Evolutionary conservation across 73 alveolate species (phyloP), one percentile per base, ranked within the genome.

Genomic region (Paramecium bursaria): DNA sequence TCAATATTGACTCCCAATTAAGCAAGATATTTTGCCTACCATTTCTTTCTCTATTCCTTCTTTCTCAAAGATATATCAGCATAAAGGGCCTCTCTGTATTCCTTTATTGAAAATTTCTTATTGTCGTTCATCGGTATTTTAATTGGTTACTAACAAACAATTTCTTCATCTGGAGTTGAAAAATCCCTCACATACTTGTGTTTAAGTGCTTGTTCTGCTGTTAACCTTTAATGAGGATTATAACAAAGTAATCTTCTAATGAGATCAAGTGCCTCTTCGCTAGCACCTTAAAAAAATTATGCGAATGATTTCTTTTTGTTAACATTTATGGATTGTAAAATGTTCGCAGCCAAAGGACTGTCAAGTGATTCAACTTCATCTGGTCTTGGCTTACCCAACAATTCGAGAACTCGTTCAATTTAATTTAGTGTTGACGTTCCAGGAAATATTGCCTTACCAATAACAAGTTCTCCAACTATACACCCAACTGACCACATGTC

Each of bases 401-500:
- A 73, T 67, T 92, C 97, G 51, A 92, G 75, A 25, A 92, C 86
- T 74, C 93, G 73, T 47, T 92, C 93, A 33, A 92, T 48, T 85
- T 92, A 88, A 50, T 90, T 91, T 29, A 91, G 90, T 1, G 95
- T 91, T 2, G 93, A 82, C 0, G 95, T 91, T 25, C 97, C 97
- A 17, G 97, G 97, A 50, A 92, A 92, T 33, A 92, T 86, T 0
- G 97, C 94, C 46, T 91, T 91, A 1, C 97, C 97, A 17, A 85
- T 61, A 6, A 92, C 61, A 15, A 92, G 88, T 60, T 92, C 98
- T 3, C 95, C 96, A 50, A 93, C 52, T 42, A 93, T 93, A 52
- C 99, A 95, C 3, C 99, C 99, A 13, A 95, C 90, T 50, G 94
- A 74, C 99, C 99, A 95, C 99, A 95, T 95, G 54, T 95, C 99